Base-by-base conservation (phyloP, 2,329 filamentous ascomycete species). In the Trichophyton verrucosum region DNA sequence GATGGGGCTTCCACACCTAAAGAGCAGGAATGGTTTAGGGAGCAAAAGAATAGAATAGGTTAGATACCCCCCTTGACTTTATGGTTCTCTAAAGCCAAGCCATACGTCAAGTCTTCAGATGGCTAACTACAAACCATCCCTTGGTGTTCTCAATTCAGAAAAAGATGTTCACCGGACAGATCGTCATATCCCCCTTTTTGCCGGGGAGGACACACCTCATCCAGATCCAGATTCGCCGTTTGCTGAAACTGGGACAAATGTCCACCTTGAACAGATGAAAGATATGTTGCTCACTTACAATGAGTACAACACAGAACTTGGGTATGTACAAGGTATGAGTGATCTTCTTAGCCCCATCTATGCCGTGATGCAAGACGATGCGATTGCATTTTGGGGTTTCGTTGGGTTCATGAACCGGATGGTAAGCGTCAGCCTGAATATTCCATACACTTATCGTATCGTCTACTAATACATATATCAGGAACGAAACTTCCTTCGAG, bases 201-300 rank as follows among this genome's bases (percentile, higher is more conserved):
- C 89, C 7, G 94, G 94, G 64, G 94, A 99, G 74, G 94, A 97
- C 69, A 95, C 91, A 46, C 92, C 94, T 6, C 94, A 99, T 70
- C 95, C 94, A 0, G 94, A 99, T 68, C 94, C 94, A 0, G 89
- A 92, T 64, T 97, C 92, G 0, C 92, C 94, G 0, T 99, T 97
- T 73, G 89, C 92, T 11, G 88, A 91, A 51, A 83, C 86, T 3
- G 94, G 94, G 64, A 99, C 94, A 55, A 99, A 99, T 68, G 91
- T 96, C 4, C 94, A 99, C 73, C 82, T 99, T 65, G 94, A 99
- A 75, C 94, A 99, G 77, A 89, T 99, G 84, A 99, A 99, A 76
- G 94, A 99, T 72, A 95, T 99, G 89, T 85, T 99, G 0, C 81
- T 99, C 17, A 97, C 94, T 0, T 99, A 99, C 74, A 97, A 99